A percentile compares a stretch with the other conserved stretches of the same genome.
phyloP scores from a whole-genome alignment of 1,284 basidiomycete species.

The Meira miltonrushii region DNA sequence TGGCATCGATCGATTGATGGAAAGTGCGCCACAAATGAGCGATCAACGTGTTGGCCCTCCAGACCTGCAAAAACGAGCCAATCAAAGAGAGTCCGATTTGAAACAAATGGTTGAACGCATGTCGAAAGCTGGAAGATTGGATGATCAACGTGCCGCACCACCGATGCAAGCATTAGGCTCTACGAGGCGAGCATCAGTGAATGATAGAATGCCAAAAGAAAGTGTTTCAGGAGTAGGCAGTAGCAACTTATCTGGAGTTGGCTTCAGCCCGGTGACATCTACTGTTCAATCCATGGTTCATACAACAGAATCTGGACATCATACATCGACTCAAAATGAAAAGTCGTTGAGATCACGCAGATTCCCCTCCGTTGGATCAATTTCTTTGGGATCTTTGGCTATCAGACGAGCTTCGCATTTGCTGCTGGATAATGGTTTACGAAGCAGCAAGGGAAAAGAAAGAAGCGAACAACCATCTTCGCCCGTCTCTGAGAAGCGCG shows the following conservation, averaged over 20 bases:
- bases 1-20: constrained; percentile 32
- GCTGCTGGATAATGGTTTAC: neutral
- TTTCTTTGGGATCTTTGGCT: constrained; percentile 1
- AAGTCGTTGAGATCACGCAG: neutral
- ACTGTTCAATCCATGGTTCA: constrained; percentile 13
- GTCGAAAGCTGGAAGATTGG: constrained; percentile 18
- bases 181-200: neutral
- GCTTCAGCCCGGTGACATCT: constrained; percentile 11
- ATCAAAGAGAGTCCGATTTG: constrained; percentile 7
- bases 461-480: too few relatives aligned
- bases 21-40: constrained; percentile 30
- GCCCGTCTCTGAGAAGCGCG: too few relatives aligned
- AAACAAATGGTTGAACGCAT: constrained; percentile 19
- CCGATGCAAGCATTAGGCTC: constrained; percentile 6
- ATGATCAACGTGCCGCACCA: constrained; percentile 28
- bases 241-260: neutral
- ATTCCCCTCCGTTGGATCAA: neutral
- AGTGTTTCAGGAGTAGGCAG: too few relatives aligned
- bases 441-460: too few relatives aligned
- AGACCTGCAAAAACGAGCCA: neutral
- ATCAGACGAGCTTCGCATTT: constrained; percentile 6
- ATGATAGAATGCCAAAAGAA: too few relatives aligned
- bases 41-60: constrained; percentile 24
- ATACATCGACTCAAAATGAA: constrained; percentile 13
- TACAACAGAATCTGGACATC: constrained; percentile 19